These are phyloP conservation scores for Harrya chromipes DNA, from an alignment of 768 basidiomycete species.

Conservation along the genomic window DNA sequence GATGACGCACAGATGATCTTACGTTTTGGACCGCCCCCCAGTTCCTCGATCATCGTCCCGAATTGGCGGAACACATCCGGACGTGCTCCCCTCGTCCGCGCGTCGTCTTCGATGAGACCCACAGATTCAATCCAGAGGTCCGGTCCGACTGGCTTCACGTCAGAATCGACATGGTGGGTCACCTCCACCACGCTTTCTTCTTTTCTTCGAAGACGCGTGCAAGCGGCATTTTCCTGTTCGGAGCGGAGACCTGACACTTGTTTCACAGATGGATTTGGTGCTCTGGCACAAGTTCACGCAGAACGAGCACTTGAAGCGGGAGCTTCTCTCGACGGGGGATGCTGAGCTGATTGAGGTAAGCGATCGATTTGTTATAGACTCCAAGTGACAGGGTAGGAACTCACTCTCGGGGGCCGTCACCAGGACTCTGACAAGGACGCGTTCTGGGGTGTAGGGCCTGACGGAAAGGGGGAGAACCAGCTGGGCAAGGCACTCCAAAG, in stretches of 20 bases:
- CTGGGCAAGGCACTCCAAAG: conserved; percentile 41
- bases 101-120: conserved; percentile 33
- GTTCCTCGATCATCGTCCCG: conserved; percentile 35
- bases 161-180: conserved; percentile 31
- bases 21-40: conserved; percentile 12
- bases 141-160: conserved; percentile 34
- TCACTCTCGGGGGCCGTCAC: conserved; percentile 15
- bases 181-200: not conserved
- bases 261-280: conserved; percentile 37
- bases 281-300: conserved; percentile 41
- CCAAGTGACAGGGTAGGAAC: conserved; percentile 3
- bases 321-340: conserved; percentile 37
- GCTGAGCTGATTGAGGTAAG: conserved; percentile 40
- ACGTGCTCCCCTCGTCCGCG: conserved; percentile 33
- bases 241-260: conserved; percentile 2
- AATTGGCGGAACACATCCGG: conserved; percentile 34
- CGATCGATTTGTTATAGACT: conserved; percentile 4
- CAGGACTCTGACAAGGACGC: conserved; percentile 34
- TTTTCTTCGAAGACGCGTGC: conserved; percentile 13
- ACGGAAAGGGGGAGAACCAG: conserved; percentile 38
- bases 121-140: conserved; percentile 36
- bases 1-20: conserved; percentile 18
- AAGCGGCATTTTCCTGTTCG: conserved; percentile 1
- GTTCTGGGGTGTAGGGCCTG: conserved; percentile 42
- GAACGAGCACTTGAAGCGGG: conserved; percentile 33